These are phyloP conservation scores for Pseudocercospora ulei DNA, from an alignment of 2,329 filamentous ascomycete species.

Conservation along the genomic window DNA sequence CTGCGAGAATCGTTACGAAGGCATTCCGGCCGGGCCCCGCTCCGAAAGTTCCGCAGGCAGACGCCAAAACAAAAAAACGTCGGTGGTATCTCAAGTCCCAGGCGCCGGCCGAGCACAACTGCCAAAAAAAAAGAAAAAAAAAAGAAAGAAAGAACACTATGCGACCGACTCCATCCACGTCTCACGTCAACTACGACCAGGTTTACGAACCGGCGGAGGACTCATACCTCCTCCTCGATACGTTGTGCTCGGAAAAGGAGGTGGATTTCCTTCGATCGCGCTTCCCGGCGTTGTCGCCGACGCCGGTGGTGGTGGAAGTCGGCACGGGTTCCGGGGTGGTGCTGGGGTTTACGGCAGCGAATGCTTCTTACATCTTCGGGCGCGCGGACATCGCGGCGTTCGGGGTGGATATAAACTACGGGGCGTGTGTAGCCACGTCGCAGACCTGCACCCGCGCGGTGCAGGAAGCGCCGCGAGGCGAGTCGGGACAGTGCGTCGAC, in stretches of 20 bases:
- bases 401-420: conserved; percentile 73
- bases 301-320: conserved; percentile 65
- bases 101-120: not conserved
- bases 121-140: conserved; percentile 10
- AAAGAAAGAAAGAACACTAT: no score
- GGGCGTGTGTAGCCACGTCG: conserved; percentile 75
- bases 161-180: conserved; percentile 88
- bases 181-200: conserved; percentile 76
- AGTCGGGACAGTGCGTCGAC: conserved; percentile 57
- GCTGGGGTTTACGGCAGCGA: conserved; percentile 73
- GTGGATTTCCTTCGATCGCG: conserved; percentile 55
- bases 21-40: no score
- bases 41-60: no score
- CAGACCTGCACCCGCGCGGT: no score
- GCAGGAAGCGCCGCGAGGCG: no score
- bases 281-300: conserved; percentile 36
- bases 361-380: conserved; percentile 63
- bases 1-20: no score
- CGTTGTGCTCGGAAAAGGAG: conserved; percentile 64
- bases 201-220: conserved; percentile 96
- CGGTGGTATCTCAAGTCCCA: conserved; percentile 11
- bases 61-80: no score
- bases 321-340: conserved; percentile 90
- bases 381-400: conserved; percentile 59
- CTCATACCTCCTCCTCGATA: conserved; percentile 88